Conservation (phyloP, 768 basidiomycete genomes). For the Termitomyces sp. region DNA sequence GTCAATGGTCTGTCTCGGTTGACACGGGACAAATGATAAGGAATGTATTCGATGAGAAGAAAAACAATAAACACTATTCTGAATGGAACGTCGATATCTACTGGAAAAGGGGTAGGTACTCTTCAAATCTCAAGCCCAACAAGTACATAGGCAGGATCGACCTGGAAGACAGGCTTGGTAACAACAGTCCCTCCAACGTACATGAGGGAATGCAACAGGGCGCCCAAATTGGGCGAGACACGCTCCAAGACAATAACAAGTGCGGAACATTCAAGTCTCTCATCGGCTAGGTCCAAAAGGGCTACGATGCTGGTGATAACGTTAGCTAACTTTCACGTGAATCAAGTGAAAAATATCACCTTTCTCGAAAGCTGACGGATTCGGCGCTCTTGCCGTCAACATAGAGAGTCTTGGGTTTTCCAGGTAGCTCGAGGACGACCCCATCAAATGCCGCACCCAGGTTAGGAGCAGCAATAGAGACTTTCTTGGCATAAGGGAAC, state of each 20-base stretch:
- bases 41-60: too few species aligned
- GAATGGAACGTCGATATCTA: background rate
- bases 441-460: conserved; percentile 73
- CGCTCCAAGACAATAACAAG: conserved; percentile 81
- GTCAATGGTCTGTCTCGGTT: conserved; percentile 4
- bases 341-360: conserved; percentile 39
- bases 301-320: conserved; percentile 67
- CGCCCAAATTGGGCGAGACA: conserved; percentile 64
- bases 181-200: conserved; percentile 88
- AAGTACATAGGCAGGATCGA: conserved; percentile 75
- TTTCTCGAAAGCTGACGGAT: conserved; percentile 77
- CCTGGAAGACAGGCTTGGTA: conserved; percentile 74
- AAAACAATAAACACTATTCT: too few species aligned
- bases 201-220: conserved; percentile 85
- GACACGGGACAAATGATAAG: background rate
- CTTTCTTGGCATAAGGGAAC: conserved; percentile 71
- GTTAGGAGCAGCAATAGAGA: conserved; percentile 67
- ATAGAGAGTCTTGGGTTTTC: conserved; percentile 72
- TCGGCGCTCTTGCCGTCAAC: conserved; percentile 83
- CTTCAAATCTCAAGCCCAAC: conserved; percentile 79
- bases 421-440: conserved; percentile 72
- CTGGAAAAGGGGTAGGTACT: background rate
- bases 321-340: conserved; percentile 9
- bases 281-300: conserved; percentile 84
- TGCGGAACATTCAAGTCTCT: conserved; percentile 72